Base-by-base conservation (phyloP, 2,329 filamentous ascomycete genomes). In the Cladophialophora yegresii region DNA sequence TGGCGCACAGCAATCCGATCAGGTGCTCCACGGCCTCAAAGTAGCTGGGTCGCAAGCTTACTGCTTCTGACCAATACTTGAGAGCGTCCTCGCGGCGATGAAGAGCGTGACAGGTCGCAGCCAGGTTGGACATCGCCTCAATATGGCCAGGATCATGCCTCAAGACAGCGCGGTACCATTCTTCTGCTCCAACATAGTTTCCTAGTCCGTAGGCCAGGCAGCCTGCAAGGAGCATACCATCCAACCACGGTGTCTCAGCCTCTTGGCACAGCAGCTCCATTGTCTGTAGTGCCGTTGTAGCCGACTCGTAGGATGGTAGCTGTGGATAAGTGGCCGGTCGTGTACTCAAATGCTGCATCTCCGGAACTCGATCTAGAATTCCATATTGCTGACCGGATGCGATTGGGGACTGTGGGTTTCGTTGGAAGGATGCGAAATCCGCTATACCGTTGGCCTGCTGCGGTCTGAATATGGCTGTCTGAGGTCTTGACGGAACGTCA, bases 11-110 rank as follows among this genome's bases (percentile, higher is more conserved):
- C 54, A 98, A 81, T 0, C 92, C 92, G 32, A 98, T 90, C 1
- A 99, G 84, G 79, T 98, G 93, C 75, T 99, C 95, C 2, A 95
- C 92, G 7, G 95, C 93, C 78, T 99, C 95, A 63, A 99, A 90
- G 77, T 96, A 96, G 73, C 87, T 90, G 0, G 95, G 95, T 8
- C 91, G 88, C 63, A 91, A 80, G 73, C 87, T 90, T 28, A 98
- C 87, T n/a, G 92, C 92, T 66, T 85, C 86, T 69, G 89, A 82
- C 95, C 95, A 99, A 73, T 92, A 85, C 63, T 87, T 84, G 74
- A 96, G 89, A 6, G 95, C 95, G 73, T 98, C 93, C 54, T 89
- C 84, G 64, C 89, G 89, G 64, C 89, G 87, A 66, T 91, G 88
- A 9, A 98, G 83, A 63, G 92, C 92, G 70, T 96, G 87, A 26